Base-by-base conservation (phyloP, 1,139 yeast species). In the Hemisphaericaspora xylofermentans region DNA sequence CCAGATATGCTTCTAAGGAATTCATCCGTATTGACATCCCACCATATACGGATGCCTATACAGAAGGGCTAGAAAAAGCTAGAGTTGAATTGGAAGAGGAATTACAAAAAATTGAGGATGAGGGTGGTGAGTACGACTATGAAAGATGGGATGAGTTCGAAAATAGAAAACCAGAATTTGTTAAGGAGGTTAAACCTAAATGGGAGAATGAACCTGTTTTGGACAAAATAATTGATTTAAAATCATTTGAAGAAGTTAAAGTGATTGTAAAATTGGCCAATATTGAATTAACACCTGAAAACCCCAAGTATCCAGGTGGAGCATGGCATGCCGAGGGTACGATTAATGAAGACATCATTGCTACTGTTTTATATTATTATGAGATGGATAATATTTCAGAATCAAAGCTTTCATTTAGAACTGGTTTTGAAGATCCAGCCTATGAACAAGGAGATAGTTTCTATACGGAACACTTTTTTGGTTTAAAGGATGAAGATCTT, bases 251-350 rank as follows among this genome's bases (percentile, higher is more conserved):
- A 2, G 40, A 52, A 13, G 49, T 69, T 36, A 69, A 68, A 45
- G 72, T 71, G 3, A 66, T 71, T 39, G 69, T 64, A 13, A 71
- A 71, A 48, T 41, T 71, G 44, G 73, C 76, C 18, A 64, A 67
- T 45, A 72, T 72, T 41, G 68, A 66, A 38, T 56, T 71, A 39
- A 68, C 73, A 2, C 76, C 77, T 0, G 71, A 68, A 33, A 60
- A 60, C 15, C 72, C 75, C 9, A 42, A 34, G 2, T 72, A 71
- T 40, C 39, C 50, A 1, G 77, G 77, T 5, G 76, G 77, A 0
- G 47, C 69, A 3, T 71, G 77, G 77, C 77, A 72, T 42, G 63
- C 71, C 0, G 78, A 72, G 48, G 78, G 76, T 1, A 59, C 68
- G 3, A 57, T 62, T 33, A 65, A 65, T 44, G 78, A 72, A 50